These are phyloP conservation scores for Alopecurus myosuroides DNA, from an alignment of 176 grass and related monocot species.

Conservation along the genomic window DNA sequence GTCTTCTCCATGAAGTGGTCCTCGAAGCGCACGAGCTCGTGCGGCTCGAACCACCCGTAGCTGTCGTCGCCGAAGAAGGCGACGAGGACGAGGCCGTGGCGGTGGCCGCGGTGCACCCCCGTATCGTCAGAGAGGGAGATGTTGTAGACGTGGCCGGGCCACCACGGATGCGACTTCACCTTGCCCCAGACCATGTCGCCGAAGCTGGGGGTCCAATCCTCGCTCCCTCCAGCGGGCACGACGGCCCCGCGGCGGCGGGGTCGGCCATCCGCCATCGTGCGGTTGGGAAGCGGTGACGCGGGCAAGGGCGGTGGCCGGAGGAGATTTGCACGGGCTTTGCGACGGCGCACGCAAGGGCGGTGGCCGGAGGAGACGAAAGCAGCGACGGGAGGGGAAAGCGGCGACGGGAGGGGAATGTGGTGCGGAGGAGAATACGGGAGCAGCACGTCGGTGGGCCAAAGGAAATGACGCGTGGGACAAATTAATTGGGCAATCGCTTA, in stretches of 20 bases:
- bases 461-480: too few relatives aligned
- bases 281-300: conserved; percentile 10
- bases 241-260: conserved; percentile 21
- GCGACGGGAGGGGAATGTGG: too few relatives aligned
- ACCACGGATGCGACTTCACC: conserved; percentile 98
- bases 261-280: conserved; percentile 44
- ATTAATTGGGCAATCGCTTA: too few relatives aligned
- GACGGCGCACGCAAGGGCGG: too few relatives aligned
- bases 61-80: conserved; percentile 96
- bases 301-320: too few relatives aligned
- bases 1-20: conserved; percentile 55
- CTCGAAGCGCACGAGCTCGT: conserved; percentile 63
- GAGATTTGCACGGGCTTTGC: too few relatives aligned
- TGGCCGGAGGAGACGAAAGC: too few relatives aligned
- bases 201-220: conserved; percentile 36
- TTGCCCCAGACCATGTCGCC: conserved; percentile 97
- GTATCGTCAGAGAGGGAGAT: conserved; percentile 46
- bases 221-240: background rate
- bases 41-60: too few relatives aligned
- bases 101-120: conserved; percentile 43
- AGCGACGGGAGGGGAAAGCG: too few relatives aligned
- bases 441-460: too few relatives aligned
- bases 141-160: conserved; percentile 86
- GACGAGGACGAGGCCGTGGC: conserved; percentile 64
- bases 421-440: too few relatives aligned